Evolutionary conservation across 2,329 filamentous ascomycete genomes (phyloP), one percentile per base, ranked within the genome.

Genomic region (Phialophora chinensis): DNA sequence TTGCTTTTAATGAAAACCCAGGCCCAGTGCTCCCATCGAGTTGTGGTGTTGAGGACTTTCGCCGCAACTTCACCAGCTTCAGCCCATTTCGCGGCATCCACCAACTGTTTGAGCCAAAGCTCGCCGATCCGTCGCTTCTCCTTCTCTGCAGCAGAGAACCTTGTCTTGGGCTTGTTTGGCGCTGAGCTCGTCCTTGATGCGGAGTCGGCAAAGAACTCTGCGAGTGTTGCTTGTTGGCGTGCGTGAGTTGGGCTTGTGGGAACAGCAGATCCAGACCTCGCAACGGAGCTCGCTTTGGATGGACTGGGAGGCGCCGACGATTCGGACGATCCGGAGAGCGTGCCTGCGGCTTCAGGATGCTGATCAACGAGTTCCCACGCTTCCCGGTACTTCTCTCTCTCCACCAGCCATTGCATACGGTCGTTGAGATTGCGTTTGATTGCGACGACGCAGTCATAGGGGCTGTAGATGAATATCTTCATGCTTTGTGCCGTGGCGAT

Each of bases 21-120:
- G 4, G 96, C 90, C 93, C 94, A 98, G 73, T 96, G 92, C 79
- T 98, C 93, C 95, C 95, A 99, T 72, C 90, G 84, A 56, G 90
- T 84, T 0, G 92, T 88, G 0, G 90, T 92, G 52, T 88, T 88
- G 0, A 99, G 83, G 0, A 97, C 93, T 74, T 90, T 92, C 14
- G 90, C 91, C 66, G 93, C 94, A 3, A 96, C 84, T 73, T 90
- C 84, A 0, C 92, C 94, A 5, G 95, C 95, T 65, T 86, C 82
- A 8, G 77, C 76, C 95, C 95, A 99, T 68, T 94, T 84, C 8
- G 87, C 85, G 0, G 86, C 83, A 42, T 89, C 86, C 38, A 97
- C 86, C 38, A 98, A 85, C 73, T 97, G 91, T 67, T 93, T 89
- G 38, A 99, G 85, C 95, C 95, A 99, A 4, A 96, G 84, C 74